Evolutionary conservation across 129 eudicot genomes (phyloP), one percentile per base, ranked within the genome.

Genomic region (Lactuca saligna): DNA sequence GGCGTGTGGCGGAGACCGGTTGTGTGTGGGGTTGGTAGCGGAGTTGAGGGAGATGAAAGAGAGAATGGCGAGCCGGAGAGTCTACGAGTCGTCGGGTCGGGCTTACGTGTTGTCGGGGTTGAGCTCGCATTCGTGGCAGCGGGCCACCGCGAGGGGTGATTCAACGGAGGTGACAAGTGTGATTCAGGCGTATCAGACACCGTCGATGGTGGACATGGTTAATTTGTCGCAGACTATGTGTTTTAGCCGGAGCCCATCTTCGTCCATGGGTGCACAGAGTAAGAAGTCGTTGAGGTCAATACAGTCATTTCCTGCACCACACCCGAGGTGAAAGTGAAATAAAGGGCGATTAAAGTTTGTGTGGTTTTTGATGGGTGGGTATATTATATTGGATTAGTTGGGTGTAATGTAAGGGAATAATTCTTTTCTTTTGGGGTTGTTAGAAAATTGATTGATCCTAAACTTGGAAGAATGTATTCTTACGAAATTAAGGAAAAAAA

Each of bases 71-170:
- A 91, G 79, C 54, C 79, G 84, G 8, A 87, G 74, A 3, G 82
- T 82, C 7, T 91, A 91, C 4, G 97, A 91, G 78, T 33, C 85
- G 2, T 76, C 91, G 0, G 97, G 97, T 0, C 75, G 96, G 84
- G 97, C 96, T 50, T 91, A 88, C 38, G 90, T 86, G 17, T 65
- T 91, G 68, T 91, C 97, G 7, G 95, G 96, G 32, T 54, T 88
- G 79, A 91, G 94, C 57, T 91, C 97, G 46, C 97, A 91, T 63
- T 88, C 94, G 14, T 88, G 91, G 95, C 97, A 91, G 65, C 83
- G 97, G 68, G 97, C 97, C 38, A 88, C 97, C 39, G 88, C 97
- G 6, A 66, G 95, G 38, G 97, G 95, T 34, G 95, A 85, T 80
- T 87, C 91, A 3, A 74, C 83, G 0, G 82, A 79, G 41, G 59